Conservation (phyloP, 2,329 filamentous ascomycete genomes). For the Paecilomyces niveus region DNA sequence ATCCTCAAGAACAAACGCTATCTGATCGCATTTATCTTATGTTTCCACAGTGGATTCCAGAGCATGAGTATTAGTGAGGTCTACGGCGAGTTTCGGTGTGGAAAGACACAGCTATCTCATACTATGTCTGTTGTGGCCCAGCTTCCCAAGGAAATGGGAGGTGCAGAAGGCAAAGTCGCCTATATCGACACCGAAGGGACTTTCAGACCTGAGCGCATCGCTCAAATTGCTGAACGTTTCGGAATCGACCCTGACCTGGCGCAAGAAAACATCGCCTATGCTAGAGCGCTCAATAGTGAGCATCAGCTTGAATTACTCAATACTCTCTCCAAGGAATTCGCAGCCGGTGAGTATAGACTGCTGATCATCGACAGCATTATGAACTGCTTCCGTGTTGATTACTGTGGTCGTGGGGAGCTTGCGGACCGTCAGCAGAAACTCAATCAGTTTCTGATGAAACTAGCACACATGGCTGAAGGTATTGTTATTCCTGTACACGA, state of each 20-base stretch:
- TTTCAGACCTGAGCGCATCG: constrained; percentile 60
- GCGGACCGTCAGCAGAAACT: constrained; percentile 63
- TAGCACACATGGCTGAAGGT: constrained; percentile 60
- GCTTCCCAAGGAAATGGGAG: constrained; percentile 51
- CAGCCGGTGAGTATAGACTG: constrained; percentile 57
- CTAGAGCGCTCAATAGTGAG: constrained; percentile 59
- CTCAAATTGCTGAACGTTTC: constrained; percentile 61
- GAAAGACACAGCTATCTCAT: constrained; percentile 63
- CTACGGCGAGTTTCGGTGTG: constrained; percentile 45
- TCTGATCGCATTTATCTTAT: neutral
- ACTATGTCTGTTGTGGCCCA: constrained; percentile 61
- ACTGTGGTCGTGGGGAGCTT: constrained; percentile 59
- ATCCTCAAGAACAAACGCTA: neutral
- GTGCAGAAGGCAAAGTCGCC: constrained; percentile 61
- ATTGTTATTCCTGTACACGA: constrained; percentile 2
- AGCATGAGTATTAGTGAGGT: constrained; percentile 61
- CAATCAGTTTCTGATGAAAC: constrained; percentile 56
- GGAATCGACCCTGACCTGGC: constrained; percentile 52
- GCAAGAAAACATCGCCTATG: constrained; percentile 62
- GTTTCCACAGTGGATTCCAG: constrained; percentile 53
- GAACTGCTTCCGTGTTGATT: constrained; percentile 63
- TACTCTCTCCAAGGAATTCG: constrained; percentile 54
- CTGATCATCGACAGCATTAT: constrained; percentile 65
- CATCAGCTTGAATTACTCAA: constrained; percentile 59
- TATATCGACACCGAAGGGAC: constrained; percentile 63